Evolutionary conservation across 192 early-diverging fungal species (phyloP), one percentile per base, ranked within the genome.

Genomic region (Backusella westeae): DNA sequence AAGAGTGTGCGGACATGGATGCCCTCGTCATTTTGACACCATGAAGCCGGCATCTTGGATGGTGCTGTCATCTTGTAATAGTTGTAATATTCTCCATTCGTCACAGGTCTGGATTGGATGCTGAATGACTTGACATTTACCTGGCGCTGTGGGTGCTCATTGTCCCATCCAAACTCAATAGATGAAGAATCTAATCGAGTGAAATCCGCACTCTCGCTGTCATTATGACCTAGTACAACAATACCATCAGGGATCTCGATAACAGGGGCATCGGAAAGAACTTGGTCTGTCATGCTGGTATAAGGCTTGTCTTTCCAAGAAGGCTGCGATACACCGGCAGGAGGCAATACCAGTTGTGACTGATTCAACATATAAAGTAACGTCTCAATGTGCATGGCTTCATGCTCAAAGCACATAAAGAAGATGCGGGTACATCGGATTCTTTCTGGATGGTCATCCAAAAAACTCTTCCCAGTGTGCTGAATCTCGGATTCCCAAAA

Each of bases 351-450:
- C 53, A 86, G 85, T 26, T 86, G 82, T 8, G 80, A 85, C 76
- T 94, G 96, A 5, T 95, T 84, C 3, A 96, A 80, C 95, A 98
- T 98, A 75, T 96, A 96, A 2, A 98, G 81, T 21, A 98, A 44
- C 0, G 96, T 98, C 80, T 98, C 96, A 8, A 96, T 80, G 73
- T 98, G 96, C 95, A 97, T 92, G 1, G 91, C 95, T 74, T 98
- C 93, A 79, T 98, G 96, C 80, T 98, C 96, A 85, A 93, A 96
- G 14, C 87, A 85, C 95, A 98, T 96, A 88, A 89, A 95, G 26
- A 96, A 34, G 17, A 90, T 88, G 23, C 94, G 85, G 6, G 85
- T 89, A 36, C 89, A 32, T 32, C 83, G 73, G 10, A 29, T 71
- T 34, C 81, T 80, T 19, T 69, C 19, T 3, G 78, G 79, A 34